A percentile compares a stretch with the other conserved stretches of the same genome.
phyloP scores from a whole-genome alignment of 2,329 filamentous ascomycete genomes.

The Fusarium pseudoanthophilum region DNA sequence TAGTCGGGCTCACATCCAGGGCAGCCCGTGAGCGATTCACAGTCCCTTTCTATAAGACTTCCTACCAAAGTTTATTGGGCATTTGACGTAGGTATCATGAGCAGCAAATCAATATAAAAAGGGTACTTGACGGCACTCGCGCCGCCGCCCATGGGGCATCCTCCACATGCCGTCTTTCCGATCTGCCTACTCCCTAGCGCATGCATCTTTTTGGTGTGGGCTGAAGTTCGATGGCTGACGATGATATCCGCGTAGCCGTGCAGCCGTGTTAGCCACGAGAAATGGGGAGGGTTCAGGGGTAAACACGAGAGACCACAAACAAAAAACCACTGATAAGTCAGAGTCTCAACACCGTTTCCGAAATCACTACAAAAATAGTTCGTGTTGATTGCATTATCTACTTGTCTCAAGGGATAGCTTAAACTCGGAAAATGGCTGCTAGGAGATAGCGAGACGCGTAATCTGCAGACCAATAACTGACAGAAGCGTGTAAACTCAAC shows the following conservation, averaged over 20 bases:
- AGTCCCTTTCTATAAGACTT: background rate
- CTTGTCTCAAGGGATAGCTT: constrained; percentile 19
- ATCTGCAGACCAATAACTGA: constrained; percentile 7
- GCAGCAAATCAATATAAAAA: background rate
- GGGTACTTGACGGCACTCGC: constrained; percentile 4
- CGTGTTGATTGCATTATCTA: background rate
- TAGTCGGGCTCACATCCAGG: background rate
- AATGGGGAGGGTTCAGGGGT: constrained; percentile 18
- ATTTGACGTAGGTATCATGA: background rate
- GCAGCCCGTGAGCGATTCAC: background rate
- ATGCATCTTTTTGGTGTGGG: constrained; percentile 2
- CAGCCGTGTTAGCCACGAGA: background rate
- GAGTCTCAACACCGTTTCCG: background rate
- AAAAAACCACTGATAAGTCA: background rate
- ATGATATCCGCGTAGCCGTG: constrained; percentile 1
- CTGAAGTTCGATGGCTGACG: constrained; percentile 24
- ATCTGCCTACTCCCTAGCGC: constrained; percentile 7
- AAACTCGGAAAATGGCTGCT: background rate
- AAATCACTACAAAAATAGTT: background rate
- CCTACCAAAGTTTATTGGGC: background rate
- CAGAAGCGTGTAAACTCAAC: background rate
- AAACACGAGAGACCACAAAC: constrained; percentile 9
- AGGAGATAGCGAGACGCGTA: constrained; percentile 27
- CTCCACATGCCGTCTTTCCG: constrained; percentile 37
- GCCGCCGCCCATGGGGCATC: background rate